Conservation (phyloP, 1,284 basidiomycete genomes). For the Cryptococcus sp. region DNA sequence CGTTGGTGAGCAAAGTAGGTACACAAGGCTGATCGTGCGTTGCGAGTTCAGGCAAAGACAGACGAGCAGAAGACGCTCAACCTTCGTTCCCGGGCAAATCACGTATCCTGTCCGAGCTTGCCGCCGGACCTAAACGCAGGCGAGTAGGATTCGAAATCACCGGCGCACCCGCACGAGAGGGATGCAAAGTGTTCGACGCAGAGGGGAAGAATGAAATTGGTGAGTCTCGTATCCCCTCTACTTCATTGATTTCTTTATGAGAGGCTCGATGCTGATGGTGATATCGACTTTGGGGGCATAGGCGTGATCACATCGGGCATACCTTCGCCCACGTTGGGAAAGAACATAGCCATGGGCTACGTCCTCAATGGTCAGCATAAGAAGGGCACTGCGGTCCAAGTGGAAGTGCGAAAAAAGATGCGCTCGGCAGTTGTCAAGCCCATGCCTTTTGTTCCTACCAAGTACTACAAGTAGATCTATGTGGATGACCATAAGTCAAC, state of each 20-base stretch:
- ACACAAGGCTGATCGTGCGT: neutral
- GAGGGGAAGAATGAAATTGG: slow-evolving; percentile 63
- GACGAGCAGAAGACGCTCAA: slow-evolving; percentile 58
- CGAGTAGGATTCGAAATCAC: slow-evolving; percentile 82
- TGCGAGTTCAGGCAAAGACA: slow-evolving; percentile 67
- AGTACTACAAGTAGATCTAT: slow-evolving; percentile 50
- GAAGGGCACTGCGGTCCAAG: slow-evolving; percentile 71
- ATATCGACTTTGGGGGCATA: slow-evolving; percentile 28
- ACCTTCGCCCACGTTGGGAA: slow-evolving; percentile 83
- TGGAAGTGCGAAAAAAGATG: slow-evolving; percentile 54
- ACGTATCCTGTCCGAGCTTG: slow-evolving; percentile 75
- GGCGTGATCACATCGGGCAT: slow-evolving; percentile 90
- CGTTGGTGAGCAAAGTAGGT: too few relatives aligned
- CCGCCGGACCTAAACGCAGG: slow-evolving; percentile 73
- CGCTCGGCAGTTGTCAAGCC: slow-evolving; percentile 46
- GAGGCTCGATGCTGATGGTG: neutral
- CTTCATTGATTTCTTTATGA: neutral
- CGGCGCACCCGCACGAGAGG: slow-evolving; percentile 87
- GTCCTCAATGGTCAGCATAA: slow-evolving; percentile 81
- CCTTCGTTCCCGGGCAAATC: slow-evolving; percentile 79
- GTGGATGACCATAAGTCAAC: neutral
- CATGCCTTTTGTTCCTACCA: slow-evolving; percentile 55
- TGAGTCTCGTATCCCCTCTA: slow-evolving; percentile 38
- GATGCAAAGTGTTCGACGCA: slow-evolving; percentile 70
- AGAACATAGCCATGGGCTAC: slow-evolving; percentile 97